Conservation (phyloP, 1,284 basidiomycete species). For the Trichosporon sp. region DNA sequence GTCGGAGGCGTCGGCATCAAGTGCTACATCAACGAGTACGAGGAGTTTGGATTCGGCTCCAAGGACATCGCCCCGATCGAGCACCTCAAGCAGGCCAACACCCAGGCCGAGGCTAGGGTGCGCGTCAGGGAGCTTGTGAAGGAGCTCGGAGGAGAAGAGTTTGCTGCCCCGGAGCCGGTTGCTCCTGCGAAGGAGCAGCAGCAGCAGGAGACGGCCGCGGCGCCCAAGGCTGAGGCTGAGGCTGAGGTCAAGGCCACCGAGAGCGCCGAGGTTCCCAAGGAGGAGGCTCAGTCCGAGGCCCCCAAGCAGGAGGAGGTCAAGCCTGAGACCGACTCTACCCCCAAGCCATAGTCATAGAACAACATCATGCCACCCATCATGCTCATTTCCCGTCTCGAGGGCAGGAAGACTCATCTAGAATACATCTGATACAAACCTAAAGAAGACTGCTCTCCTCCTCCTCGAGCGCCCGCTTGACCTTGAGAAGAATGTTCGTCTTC, state of each 20-base stretch:
- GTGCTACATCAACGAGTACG: conserved; percentile 68
- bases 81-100: conserved; percentile 48
- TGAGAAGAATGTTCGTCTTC: conserved; percentile 83
- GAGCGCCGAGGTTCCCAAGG: neutral
- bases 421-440: conserved; percentile 4
- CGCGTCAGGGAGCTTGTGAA: conserved; percentile 19
- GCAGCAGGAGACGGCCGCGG: neutral
- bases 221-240: too few species aligned
- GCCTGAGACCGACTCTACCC: neutral
- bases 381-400: neutral
- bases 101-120: conserved; percentile 21
- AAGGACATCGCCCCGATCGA: conserved; percentile 42
- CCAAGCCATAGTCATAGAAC: conserved; percentile 6
- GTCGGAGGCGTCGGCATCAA: conserved; percentile 83
- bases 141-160: conserved; percentile 21
- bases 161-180: conserved; percentile 2
- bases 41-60: conserved; percentile 56
- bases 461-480: conserved; percentile 75
- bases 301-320: neutral
- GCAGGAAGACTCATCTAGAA: neutral
- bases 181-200: neutral
- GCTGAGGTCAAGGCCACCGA: conserved; percentile 4
- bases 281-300: neutral
- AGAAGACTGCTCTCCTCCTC: conserved; percentile 52
- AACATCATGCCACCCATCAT: conserved; percentile 1